These are phyloP conservation scores for Talaromyces sp. DNA, from an alignment of 2,329 filamentous ascomycete species.

Conservation along the genomic window DNA sequence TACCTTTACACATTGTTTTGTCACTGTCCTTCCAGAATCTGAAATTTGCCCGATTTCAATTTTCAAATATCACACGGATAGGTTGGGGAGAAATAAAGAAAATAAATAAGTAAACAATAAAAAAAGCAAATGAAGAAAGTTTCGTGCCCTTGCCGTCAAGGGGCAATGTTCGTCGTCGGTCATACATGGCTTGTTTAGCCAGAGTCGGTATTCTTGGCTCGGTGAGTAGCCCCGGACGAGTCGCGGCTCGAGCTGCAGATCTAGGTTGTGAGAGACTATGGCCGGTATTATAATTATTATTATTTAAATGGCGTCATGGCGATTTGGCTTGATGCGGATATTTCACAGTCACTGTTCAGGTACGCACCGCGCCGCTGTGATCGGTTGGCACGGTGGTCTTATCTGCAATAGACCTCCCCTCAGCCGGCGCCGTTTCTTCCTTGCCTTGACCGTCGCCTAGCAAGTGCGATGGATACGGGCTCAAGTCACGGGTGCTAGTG, in stretches of 20 bases:
- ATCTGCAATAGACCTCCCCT: neutral
- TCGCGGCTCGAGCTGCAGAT: neutral
- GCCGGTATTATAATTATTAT: neutral
- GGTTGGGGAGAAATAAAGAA: neutral
- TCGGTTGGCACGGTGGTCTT: neutral
- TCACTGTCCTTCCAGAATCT: neutral
- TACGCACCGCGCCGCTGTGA: neutral
- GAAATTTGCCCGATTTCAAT: neutral
- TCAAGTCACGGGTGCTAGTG: constrained; percentile 46
- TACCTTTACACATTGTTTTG: neutral
- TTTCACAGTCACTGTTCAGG: neutral
- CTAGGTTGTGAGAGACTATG: neutral
- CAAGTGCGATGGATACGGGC: constrained; percentile 39
- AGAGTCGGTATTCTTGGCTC: neutral
- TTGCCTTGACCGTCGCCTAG: constrained; percentile 24
- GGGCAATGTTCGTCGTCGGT: neutral
- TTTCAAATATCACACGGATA: neutral
- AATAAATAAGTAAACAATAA: neutral
- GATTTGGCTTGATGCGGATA: neutral
- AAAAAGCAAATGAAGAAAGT: neutral
- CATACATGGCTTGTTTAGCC: neutral
- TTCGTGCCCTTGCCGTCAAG: neutral
- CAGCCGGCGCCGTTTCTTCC: constrained; percentile 11
- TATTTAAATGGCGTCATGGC: neutral
- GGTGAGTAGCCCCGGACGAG: neutral